Conservation (phyloP, 129 eudicot species). For the Flaveria sonorensis region DNA sequence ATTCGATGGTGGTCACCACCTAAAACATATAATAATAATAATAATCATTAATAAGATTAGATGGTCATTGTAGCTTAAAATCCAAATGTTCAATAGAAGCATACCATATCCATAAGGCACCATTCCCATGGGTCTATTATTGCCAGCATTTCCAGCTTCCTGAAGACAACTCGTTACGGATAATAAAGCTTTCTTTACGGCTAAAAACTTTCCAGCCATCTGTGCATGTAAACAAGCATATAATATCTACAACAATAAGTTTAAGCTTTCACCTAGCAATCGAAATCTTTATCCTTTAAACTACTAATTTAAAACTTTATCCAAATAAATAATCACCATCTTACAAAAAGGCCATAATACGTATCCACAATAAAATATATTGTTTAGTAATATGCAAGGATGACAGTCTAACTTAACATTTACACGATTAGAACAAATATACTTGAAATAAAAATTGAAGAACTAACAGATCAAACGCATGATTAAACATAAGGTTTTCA, state of each 20-base stretch:
- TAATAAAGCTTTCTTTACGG: conserved; percentile 56
- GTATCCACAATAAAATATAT: not conserved
- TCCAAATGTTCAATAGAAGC: conserved; percentile 5
- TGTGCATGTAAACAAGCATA: conserved; percentile 30
- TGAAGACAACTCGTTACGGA: conserved; percentile 54
- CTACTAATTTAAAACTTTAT: not conserved
- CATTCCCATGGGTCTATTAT: conserved; percentile 39
- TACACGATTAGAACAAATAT: not conserved
- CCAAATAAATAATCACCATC: not conserved
- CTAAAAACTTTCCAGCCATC: conserved; percentile 53
- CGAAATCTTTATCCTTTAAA: not conserved
- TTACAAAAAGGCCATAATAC: not conserved
- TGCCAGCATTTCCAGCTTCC: conserved; percentile 39
- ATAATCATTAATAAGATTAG: conserved; percentile 9
- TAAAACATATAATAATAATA: conserved; percentile 22
- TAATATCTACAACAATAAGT: too few relatives aligned
- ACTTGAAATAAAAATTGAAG: not conserved
- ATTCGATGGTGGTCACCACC: conserved; percentile 45
- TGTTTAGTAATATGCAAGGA: not conserved
- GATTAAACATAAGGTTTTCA: not conserved
- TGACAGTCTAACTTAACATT: not conserved
- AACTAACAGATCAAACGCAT: not conserved
- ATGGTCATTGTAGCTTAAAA: conserved; percentile 3
- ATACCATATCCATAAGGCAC: conserved; percentile 44
- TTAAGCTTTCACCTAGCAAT: too few relatives aligned